Percentiles rank a stretch among this genome's conserved stretches.
These are phyloP conservation scores for Citrus maxima DNA, from an alignment of 345 rosid genomes.

Conservation along the genomic window DNA sequence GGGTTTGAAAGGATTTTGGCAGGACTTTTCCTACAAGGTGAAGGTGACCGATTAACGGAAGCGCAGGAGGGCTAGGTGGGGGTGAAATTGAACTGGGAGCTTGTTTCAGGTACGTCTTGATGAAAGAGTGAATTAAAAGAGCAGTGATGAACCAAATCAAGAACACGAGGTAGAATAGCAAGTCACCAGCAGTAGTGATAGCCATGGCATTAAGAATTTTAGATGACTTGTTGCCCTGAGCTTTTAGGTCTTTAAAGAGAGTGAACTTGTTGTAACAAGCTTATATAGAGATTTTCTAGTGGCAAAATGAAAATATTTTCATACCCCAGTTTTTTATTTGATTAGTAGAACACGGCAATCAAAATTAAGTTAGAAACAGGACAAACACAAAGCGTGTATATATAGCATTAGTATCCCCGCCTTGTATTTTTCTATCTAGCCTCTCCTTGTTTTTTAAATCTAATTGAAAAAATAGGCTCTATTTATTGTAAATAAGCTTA, in stretches of 20 bases:
- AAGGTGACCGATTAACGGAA: conserved; percentile 56
- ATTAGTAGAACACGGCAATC: neutral
- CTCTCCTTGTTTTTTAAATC: too few relatives aligned
- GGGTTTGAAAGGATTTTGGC: conserved; percentile 36
- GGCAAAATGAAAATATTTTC: neutral
- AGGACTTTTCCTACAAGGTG: conserved; percentile 36
- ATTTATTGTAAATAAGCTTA: too few relatives aligned
- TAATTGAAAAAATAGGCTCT: too few relatives aligned
- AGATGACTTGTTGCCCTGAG: neutral
- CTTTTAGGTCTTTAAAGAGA: neutral
- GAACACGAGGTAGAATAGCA: conserved; percentile 11
- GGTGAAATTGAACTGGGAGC: neutral
- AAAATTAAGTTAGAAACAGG: neutral
- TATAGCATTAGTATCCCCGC: too few relatives aligned
- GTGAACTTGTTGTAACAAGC: neutral
- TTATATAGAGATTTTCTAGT: neutral
- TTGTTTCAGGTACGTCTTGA: conserved; percentile 10
- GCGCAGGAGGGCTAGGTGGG: conserved; percentile 46
- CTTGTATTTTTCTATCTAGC: too few relatives aligned
- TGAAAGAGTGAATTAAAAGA: conserved; percentile 16
- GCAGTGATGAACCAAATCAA: conserved; percentile 30
- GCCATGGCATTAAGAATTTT: conserved; percentile 10
- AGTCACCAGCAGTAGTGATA: neutral
- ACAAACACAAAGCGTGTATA: neutral
- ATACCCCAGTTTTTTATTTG: neutral